Evolutionary conservation across 805 yeast species (phyloP).

Genomic region (Suhomyces sp.): DNA sequence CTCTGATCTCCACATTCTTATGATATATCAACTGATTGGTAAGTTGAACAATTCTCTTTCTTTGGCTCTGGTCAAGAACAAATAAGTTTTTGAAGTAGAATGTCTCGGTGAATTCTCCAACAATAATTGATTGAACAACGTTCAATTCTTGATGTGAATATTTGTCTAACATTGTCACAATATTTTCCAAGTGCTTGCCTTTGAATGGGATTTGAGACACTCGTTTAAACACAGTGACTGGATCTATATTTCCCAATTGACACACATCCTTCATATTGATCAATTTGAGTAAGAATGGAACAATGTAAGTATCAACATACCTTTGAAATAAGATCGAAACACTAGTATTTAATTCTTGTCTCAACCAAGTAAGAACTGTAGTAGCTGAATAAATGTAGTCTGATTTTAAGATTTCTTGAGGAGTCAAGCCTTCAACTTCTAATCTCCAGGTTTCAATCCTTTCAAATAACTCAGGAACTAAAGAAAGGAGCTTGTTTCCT

Average conservation of each 20-base stretch:
- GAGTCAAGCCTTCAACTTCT: slow-evolving; percentile 35
- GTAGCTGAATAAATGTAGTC: slow-evolving; percentile 63
- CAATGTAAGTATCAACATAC: slow-evolving; percentile 46
- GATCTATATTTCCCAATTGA: slow-evolving; percentile 60
- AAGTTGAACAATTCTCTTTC: slow-evolving; percentile 49
- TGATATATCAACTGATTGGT: slow-evolving; percentile 57
- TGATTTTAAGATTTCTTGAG: slow-evolving; percentile 59
- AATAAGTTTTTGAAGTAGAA: slow-evolving; percentile 70
- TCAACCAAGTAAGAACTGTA: slow-evolving; percentile 62
- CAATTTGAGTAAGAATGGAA: slow-evolving; percentile 69
- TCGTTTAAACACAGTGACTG: slow-evolving; percentile 44
- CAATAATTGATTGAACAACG: slow-evolving; percentile 54
- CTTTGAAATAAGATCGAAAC: slow-evolving; percentile 54
- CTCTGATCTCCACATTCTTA: slow-evolving; percentile 71
- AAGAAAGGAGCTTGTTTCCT: slow-evolving; percentile 29
- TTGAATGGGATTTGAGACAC: slow-evolving; percentile 45
- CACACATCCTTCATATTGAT: slow-evolving; percentile 77
- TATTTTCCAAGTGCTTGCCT: slow-evolving; percentile 16
- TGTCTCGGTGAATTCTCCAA: slow-evolving; percentile 69
- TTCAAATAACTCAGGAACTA: slow-evolving; percentile 45
- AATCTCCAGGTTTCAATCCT: slow-evolving; percentile 44
- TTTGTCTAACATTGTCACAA: slow-evolving; percentile 41
- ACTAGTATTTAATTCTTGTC: slow-evolving; percentile 52
- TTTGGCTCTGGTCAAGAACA: slow-evolving; percentile 47
- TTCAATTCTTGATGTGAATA: slow-evolving; percentile 33